Percentiles rank a stretch among this genome's conserved stretches.
phyloP scores from a whole-genome alignment of 306 rosid species.

The Dryas octopetala region DNA sequence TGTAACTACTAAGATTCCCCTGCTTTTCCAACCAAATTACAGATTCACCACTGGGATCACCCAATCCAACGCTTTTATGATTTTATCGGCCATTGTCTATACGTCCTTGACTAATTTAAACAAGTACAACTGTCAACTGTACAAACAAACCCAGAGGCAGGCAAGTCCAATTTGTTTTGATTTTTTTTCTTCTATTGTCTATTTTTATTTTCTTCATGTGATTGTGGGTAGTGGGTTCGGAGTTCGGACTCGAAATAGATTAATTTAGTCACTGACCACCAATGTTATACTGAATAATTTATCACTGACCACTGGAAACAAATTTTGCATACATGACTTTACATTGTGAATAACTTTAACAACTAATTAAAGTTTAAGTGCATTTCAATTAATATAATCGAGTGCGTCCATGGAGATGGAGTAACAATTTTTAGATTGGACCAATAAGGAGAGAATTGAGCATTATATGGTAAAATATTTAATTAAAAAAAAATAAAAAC shows the following conservation, averaged over 20 bases:
- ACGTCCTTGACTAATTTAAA: neutral
- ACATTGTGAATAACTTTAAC: too few relatives aligned
- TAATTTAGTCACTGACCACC: too few relatives aligned
- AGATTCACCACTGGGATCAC: constrained; percentile 13
- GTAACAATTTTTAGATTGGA: neutral
- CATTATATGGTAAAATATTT: neutral
- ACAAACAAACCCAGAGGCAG: too few relatives aligned
- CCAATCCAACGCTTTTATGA: neutral
- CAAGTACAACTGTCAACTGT: neutral
- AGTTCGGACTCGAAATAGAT: too few relatives aligned
- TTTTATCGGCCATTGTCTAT: too few relatives aligned
- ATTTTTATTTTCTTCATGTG: too few relatives aligned
- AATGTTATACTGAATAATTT: too few relatives aligned
- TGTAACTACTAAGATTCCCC: constrained; percentile 9
- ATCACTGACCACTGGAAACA: too few relatives aligned
- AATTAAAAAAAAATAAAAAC: neutral
- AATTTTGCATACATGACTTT: too few relatives aligned
- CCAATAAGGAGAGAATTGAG: neutral
- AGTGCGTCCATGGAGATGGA: neutral
- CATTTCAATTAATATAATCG: neutral
- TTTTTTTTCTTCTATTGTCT: too few relatives aligned
- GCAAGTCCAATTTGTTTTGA: too few relatives aligned
- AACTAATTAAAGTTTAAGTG: neutral
- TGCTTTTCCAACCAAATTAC: constrained; percentile 13
- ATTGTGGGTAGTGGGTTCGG: too few relatives aligned